These are phyloP conservation scores for Diaporthe batatas DNA, from an alignment of 2,329 filamentous ascomycete species.

Conservation along the genomic window DNA sequence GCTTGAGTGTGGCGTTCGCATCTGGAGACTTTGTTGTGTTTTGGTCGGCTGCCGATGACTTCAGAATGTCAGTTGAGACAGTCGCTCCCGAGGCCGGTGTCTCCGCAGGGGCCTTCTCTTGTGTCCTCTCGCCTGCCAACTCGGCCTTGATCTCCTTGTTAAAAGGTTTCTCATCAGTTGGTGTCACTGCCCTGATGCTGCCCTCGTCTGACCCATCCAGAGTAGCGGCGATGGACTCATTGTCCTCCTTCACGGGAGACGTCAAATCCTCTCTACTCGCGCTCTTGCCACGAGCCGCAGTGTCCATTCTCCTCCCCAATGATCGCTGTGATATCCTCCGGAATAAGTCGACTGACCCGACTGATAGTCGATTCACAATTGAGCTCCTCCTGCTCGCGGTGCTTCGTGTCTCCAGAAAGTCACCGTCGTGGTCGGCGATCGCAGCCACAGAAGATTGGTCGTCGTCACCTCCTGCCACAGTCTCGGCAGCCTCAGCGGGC, in stretches of 20 bases:
- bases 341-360: conserved; percentile 60
- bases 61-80: conserved; percentile 44
- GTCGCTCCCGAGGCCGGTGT: conserved; percentile 10
- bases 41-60: conserved; percentile 28
- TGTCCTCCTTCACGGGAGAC: conserved; percentile 55
- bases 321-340: conserved; percentile 58
- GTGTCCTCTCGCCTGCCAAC: conserved; percentile 47
- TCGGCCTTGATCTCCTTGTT: conserved; percentile 58
- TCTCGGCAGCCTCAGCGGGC: conserved; percentile 54
- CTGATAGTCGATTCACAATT: conserved; percentile 63
- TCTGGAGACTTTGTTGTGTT: background rate
- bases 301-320: conserved; percentile 43
- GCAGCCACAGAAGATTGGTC: conserved; percentile 78
- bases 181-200: conserved; percentile 48
- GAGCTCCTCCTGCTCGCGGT: conserved; percentile 53
- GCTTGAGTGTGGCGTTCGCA: background rate
- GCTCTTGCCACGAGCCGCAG: conserved; percentile 44
- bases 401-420: conserved; percentile 48
- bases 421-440: conserved; percentile 72
- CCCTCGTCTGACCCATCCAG: conserved; percentile 60
- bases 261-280: conserved; percentile 62
- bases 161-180: conserved; percentile 45
- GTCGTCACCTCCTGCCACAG: conserved; percentile 55
- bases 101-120: conserved; percentile 30
- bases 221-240: conserved; percentile 69